Percentiles rank a stretch among this genome's conserved stretches.
Conservation (phyloP, 768 basidiomycete species). For the Lentinula edodes region DNA sequence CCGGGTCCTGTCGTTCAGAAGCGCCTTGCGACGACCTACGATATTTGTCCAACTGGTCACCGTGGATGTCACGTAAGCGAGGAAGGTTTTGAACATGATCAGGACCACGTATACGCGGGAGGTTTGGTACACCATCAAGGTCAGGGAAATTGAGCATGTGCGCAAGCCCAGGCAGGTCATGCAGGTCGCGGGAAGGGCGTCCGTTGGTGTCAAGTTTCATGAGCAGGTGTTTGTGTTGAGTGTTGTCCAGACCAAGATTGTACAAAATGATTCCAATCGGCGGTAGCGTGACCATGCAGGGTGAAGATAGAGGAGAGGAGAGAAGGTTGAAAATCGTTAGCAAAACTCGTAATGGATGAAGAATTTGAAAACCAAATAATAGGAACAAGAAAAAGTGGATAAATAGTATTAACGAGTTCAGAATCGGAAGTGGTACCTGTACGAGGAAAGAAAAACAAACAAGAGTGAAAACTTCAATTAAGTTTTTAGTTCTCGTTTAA, state of each 20-base stretch:
- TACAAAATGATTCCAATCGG: background rate
- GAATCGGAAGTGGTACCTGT: background rate
- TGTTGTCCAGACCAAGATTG: background rate
- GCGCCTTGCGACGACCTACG: background rate
- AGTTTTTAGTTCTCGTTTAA: background rate
- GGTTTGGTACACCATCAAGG: too few relatives aligned
- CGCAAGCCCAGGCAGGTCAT: background rate
- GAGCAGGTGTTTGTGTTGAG: background rate
- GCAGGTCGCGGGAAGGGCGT: background rate
- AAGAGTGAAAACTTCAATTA: background rate
- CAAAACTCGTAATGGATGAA: background rate
- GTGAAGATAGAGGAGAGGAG: background rate
- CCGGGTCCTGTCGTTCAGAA: background rate
- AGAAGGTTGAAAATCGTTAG: background rate
- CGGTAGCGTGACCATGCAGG: background rate
- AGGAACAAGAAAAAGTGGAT: background rate
- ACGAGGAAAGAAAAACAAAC: background rate
- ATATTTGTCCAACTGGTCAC: background rate
- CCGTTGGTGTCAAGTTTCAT: background rate
- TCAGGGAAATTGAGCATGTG: background rate
- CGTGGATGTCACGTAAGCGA: background rate
- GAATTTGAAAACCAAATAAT: background rate
- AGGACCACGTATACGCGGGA: constrained; percentile 1
- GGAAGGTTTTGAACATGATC: background rate
- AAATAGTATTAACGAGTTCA: constrained; percentile 4